These are phyloP conservation scores for Tylopilus sp. DNA, from an alignment of 1,284 basidiomycete genomes.

Conservation along the genomic window DNA sequence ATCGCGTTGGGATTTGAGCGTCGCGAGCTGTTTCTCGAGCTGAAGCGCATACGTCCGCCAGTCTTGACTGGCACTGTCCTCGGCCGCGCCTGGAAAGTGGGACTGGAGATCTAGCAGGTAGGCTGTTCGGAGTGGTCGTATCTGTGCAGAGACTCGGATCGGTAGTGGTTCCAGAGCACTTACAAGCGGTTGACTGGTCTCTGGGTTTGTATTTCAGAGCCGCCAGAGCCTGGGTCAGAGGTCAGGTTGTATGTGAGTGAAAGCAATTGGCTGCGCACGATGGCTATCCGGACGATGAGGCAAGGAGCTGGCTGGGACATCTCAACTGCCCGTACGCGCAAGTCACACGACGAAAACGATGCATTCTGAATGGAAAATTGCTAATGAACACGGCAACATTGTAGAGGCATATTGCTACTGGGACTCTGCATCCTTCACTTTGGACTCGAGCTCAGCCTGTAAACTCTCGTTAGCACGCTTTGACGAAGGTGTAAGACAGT, in stretches of 20 bases:
- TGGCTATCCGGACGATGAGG: conserved; percentile 22
- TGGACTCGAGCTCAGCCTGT: conserved; percentile 30
- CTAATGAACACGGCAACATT: conserved; percentile 9
- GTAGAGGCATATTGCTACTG: conserved; percentile 14
- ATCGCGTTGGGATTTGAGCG: conserved; percentile 20
- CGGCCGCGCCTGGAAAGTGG: conserved; percentile 15
- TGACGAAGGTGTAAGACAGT: conserved; percentile 9
- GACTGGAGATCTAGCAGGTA: conserved; percentile 32
- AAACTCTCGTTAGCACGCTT: conserved; percentile 17
- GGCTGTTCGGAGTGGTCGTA: conserved; percentile 15
- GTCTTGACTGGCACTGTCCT: not conserved
- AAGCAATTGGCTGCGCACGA: conserved; percentile 15
- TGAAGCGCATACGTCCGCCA: conserved; percentile 31
- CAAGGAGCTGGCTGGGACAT: conserved; percentile 18
- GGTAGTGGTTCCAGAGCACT: conserved; percentile 1
- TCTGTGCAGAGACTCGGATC: not conserved
- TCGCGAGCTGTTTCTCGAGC: conserved; percentile 26
- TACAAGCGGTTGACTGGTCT: conserved; percentile 24
- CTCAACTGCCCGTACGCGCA: not conserved
- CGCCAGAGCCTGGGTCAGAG: conserved; percentile 20
- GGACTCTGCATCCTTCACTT: conserved; percentile 23
- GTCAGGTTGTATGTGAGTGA: not conserved
- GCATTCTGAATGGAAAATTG: not conserved
- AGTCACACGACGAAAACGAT: not conserved
- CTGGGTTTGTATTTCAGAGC: conserved; percentile 27